phyloP scores from a whole-genome alignment of 2,329 filamentous ascomycete genomes.

The Xylariaceae sp. region DNA sequence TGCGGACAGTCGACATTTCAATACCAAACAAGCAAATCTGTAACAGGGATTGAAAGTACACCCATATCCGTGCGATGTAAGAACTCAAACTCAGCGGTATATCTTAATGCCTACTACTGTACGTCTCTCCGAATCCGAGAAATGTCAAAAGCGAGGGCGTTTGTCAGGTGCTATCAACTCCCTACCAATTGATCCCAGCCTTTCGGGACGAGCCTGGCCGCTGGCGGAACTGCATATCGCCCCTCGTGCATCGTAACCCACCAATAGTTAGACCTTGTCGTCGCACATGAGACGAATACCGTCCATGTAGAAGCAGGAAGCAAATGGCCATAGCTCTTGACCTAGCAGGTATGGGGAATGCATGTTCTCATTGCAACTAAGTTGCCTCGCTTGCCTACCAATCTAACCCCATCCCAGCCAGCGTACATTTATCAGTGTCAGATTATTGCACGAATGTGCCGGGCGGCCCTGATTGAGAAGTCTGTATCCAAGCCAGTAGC shows the following conservation, averaged over 20 bases:
- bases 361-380: conserved; percentile 5
- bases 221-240: conserved; percentile 12
- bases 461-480: too few relatives aligned
- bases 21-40: too few relatives aligned
- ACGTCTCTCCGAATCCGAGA: not conserved
- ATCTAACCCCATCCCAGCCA: too few relatives aligned
- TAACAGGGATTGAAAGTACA: too few relatives aligned
- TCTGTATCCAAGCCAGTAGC: too few relatives aligned
- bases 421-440: too few relatives aligned
- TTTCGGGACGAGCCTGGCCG: conserved; percentile 12
- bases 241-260: conserved; percentile 17
- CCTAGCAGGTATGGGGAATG: not conserved
- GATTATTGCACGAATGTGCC: too few relatives aligned
- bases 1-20: too few relatives aligned
- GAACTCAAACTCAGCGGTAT: too few relatives aligned
- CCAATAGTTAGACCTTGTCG: conserved; percentile 16
- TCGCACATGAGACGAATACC: conserved; percentile 1
- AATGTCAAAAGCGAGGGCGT: conserved; percentile 2
- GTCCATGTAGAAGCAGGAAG: conserved; percentile 1
- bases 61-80: too few relatives aligned
- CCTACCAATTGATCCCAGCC: conserved; percentile 15
- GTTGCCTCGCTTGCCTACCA: too few relatives aligned
- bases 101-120: not conserved
- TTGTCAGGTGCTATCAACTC: conserved; percentile 1
- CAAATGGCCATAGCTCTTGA: conserved; percentile 3